Percentiles rank a stretch among this genome's conserved stretches.
Evolutionary conservation across 257 asterid species (phyloP).

Genomic region (Thymus mandschuricus): DNA sequence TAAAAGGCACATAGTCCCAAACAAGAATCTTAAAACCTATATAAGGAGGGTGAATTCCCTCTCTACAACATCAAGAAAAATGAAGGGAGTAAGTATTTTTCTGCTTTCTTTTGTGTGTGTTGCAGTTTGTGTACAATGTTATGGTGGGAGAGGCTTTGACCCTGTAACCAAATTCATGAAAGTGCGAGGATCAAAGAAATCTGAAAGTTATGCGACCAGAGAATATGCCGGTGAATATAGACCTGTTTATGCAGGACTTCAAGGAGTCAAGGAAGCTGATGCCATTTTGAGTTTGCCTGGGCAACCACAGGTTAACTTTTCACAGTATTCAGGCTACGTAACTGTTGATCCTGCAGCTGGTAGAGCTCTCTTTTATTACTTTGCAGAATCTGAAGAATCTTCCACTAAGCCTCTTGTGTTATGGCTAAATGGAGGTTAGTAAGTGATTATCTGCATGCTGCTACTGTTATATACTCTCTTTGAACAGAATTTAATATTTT

Average conservation of each 20-base stretch:
- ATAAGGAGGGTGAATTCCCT: neutral
- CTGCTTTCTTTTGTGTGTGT: conserved; percentile 21
- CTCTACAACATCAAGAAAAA: neutral
- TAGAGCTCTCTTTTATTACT: conserved; percentile 43
- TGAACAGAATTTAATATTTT: too few species aligned
- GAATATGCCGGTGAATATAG: neutral
- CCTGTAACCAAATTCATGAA: conserved; percentile 23
- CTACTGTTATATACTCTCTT: too few species aligned
- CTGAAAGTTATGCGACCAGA: neutral
- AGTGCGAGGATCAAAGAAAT: conserved; percentile 4
- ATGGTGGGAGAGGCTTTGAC: conserved; percentile 25
- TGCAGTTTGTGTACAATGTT: conserved; percentile 31
- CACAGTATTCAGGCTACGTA: conserved; percentile 43
- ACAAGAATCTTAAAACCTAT: neutral
- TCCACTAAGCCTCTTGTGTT: conserved; percentile 42
- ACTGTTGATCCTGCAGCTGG: conserved; percentile 43
- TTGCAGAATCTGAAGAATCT: conserved; percentile 36
- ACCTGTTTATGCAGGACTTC: conserved; percentile 27
- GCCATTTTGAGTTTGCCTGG: conserved; percentile 37
- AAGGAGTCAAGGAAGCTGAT: conserved; percentile 37
- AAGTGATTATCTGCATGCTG: too few species aligned
- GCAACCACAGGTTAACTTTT: conserved; percentile 37
- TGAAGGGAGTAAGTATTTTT: conserved; percentile 18
- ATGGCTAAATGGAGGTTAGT: conserved; percentile 47
- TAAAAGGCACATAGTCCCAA: neutral